phyloP scores from a whole-genome alignment of 371 early-diverging fungal genomes.

The Encephalitozoon romaleae region DNA sequence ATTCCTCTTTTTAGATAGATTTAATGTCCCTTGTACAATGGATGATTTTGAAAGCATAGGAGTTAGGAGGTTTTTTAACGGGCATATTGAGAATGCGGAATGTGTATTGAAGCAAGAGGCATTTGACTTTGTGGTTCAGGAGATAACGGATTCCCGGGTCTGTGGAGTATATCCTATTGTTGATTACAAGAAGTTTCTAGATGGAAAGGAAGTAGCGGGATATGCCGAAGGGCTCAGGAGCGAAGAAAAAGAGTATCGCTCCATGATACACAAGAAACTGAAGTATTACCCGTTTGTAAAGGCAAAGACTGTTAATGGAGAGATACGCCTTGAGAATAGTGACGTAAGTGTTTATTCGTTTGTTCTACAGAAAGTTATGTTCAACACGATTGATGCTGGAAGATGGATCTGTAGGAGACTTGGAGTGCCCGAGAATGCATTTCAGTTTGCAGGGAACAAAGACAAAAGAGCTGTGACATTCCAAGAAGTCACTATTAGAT shows the following conservation, averaged over 20 bases:
- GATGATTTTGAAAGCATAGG: background rate
- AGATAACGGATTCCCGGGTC: background rate
- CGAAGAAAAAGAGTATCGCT: slow-evolving; percentile 45
- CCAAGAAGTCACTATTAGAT: slow-evolving; percentile 70
- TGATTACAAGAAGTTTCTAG: slow-evolving; percentile 13
- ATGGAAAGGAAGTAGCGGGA: background rate
- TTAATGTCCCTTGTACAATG: background rate
- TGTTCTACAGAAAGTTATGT: slow-evolving; percentile 47
- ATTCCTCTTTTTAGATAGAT: background rate
- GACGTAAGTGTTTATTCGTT: slow-evolving; percentile 33
- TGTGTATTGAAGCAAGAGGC: slow-evolving; percentile 40
- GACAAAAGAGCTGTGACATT: slow-evolving; percentile 85
- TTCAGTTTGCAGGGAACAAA: slow-evolving; percentile 90
- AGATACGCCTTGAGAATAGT: slow-evolving; percentile 8
- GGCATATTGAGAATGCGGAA: background rate
- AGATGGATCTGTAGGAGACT: slow-evolving; percentile 37
- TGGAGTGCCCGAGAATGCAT: slow-evolving; percentile 55
- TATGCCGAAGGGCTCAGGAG: background rate
- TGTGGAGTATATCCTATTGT: slow-evolving; percentile 18
- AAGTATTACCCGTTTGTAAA: slow-evolving; percentile 48
- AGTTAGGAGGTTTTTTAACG: slow-evolving; percentile 13
- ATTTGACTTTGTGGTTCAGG: slow-evolving; percentile 58
- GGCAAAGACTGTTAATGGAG: slow-evolving; percentile 33
- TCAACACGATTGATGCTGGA: slow-evolving; percentile 45
- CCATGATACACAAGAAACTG: slow-evolving; percentile 36